Percentiles rank a stretch among this genome's conserved stretches.
Conservation (phyloP, 2,329 filamentous ascomycete genomes). For the Cercospora nicotianae region DNA sequence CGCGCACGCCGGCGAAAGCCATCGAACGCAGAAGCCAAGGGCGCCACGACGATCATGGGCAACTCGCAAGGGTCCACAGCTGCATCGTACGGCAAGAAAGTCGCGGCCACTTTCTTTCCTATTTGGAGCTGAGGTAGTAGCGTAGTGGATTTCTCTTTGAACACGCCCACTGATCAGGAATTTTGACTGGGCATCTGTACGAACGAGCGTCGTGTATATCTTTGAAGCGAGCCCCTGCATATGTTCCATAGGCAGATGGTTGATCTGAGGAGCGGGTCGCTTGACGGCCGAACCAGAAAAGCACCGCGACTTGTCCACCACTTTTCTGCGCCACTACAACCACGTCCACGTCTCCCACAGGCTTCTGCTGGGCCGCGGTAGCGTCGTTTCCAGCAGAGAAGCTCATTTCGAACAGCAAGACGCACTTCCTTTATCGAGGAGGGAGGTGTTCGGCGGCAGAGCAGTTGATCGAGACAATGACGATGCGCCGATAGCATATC, state of each 20-base stretch:
- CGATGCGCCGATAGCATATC: neutral
- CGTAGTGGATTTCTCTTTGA: neutral
- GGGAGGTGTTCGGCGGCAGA: neutral
- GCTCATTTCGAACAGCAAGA: neutral
- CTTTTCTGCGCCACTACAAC: slow-evolving; percentile 2
- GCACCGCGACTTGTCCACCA: slow-evolving; percentile 1
- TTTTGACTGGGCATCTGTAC: neutral
- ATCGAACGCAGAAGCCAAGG: neutral
- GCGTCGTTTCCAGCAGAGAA: neutral
- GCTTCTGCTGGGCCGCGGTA: slow-evolving; percentile 1
- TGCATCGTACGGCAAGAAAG: neutral
- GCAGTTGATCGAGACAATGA: neutral
- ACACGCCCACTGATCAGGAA: neutral
- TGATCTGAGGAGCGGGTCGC: neutral
- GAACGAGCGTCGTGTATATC: neutral
- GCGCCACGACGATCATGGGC: neutral
- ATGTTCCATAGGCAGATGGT: neutral
- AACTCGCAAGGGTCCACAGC: neutral
- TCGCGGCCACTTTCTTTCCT: slow-evolving; percentile 1
- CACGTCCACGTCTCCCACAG: neutral
- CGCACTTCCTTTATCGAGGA: neutral
- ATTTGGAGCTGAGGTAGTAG: neutral
- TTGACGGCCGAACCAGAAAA: neutral
- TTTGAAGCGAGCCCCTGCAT: neutral
- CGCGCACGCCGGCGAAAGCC: neutral